phyloP scores from a whole-genome alignment of 805 yeast species.

The Wickerhamiella siamensis region DNA sequence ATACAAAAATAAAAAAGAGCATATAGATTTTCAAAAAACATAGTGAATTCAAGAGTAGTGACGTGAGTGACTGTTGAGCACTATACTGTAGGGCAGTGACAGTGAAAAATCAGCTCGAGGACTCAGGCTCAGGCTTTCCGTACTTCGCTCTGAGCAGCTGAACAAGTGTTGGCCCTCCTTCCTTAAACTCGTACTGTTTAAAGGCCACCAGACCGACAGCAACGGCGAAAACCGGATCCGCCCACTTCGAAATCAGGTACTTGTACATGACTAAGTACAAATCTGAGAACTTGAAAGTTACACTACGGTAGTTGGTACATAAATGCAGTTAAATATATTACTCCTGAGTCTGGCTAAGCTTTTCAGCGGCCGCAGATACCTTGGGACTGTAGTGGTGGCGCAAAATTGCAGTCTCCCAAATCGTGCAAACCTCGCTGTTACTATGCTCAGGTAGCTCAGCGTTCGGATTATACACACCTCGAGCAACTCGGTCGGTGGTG shows the following conservation, averaged over 20 bases:
- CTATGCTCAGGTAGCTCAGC: slow-evolving; percentile 55
- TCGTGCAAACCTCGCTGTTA: slow-evolving; percentile 75
- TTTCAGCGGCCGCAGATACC: slow-evolving; percentile 48
- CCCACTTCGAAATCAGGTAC: slow-evolving; percentile 15
- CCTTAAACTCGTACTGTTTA: slow-evolving; percentile 17
- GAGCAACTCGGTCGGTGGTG: slow-evolving; percentile 76
- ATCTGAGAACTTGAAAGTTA: not conserved
- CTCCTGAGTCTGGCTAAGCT: slow-evolving; percentile 3
- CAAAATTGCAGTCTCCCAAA: slow-evolving; percentile 76
- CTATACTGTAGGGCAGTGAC: no score
- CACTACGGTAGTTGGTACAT: not conserved
- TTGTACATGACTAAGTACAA: slow-evolving; percentile 11
- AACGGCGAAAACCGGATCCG: slow-evolving; percentile 17
- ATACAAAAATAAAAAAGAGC: no score
- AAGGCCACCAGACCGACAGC: slow-evolving; percentile 15
- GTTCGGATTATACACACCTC: slow-evolving; percentile 60
- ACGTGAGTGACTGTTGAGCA: no score
- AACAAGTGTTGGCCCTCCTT: slow-evolving; percentile 16
- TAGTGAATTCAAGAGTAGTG: no score
- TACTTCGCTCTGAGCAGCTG: slow-evolving; percentile 11
- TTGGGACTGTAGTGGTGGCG: slow-evolving; percentile 73
- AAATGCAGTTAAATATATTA: not conserved
- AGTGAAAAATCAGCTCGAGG: no score
- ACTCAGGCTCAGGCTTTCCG: no score
- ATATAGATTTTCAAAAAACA: no score